phyloP scores from a whole-genome alignment of 768 basidiomycete genomes.

The Mycena floridula region DNA sequence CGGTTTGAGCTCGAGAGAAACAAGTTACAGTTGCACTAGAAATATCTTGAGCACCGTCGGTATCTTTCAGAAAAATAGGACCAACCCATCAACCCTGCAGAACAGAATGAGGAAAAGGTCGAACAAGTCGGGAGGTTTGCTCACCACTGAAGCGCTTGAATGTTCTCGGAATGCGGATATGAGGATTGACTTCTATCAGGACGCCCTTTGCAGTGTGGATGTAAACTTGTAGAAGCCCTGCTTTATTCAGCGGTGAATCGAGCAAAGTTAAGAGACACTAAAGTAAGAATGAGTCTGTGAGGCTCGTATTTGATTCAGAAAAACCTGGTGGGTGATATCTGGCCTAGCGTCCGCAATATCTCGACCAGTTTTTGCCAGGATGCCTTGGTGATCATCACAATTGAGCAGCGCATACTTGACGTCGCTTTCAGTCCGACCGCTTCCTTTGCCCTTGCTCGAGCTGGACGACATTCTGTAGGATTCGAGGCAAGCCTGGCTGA shows the following conservation, averaged over 20 bases:
- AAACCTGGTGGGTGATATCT: constrained; percentile 96
- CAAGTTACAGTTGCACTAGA: background rate
- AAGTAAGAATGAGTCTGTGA: background rate
- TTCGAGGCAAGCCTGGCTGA: constrained; percentile 94
- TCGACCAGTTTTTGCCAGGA: constrained; percentile 93
- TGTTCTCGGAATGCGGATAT: constrained; percentile 94
- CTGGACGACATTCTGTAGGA: constrained; percentile 73
- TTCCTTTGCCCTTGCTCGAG: constrained; percentile 46
- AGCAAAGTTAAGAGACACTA: constrained; percentile 94
- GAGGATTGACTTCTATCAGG: constrained; percentile 97
- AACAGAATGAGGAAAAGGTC: too few relatives aligned
- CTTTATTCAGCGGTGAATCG: constrained; percentile 97
- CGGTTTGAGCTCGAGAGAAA: constrained; percentile 8
- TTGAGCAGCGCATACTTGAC: constrained; percentile 96
- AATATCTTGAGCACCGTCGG: background rate
- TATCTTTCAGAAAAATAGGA: background rate
- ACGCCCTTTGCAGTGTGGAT: constrained; percentile 96
- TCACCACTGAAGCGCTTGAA: constrained; percentile 99
- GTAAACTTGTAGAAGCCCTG: constrained; percentile 93
- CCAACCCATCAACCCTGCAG: constrained; percentile 95
- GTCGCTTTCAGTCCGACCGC: constrained; percentile 60
- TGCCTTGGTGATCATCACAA: constrained; percentile 98
- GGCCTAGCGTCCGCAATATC: constrained; percentile 99
- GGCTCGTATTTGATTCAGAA: background rate
- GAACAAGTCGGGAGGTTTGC: too few relatives aligned